Percentiles rank a stretch among this genome's conserved stretches.
These are phyloP conservation scores for Saccharum hybrid DNA, from an alignment of 202 grass and related monocot species.

Conservation along the genomic window DNA sequence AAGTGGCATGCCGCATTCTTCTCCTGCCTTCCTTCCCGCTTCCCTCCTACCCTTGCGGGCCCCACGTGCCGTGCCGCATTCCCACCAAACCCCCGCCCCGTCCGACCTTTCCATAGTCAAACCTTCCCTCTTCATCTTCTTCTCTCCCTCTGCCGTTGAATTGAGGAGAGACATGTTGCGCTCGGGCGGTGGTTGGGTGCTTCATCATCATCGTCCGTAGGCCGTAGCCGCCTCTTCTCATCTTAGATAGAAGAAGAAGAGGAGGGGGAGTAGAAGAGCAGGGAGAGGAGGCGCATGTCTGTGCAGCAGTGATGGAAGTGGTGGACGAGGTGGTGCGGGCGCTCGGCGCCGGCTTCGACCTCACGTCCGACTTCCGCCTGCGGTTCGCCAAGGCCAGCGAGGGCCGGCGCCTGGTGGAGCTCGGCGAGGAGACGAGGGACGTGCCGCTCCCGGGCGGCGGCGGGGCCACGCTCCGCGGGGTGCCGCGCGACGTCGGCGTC, in stretches of 20 bases:
- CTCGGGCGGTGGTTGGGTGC: background rate
- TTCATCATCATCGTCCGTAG: background rate
- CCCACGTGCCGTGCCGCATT: slow-evolving; percentile 37
- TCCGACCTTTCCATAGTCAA: slow-evolving; percentile 49
- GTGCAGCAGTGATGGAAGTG: slow-evolving; percentile 31
- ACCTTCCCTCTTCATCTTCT: slow-evolving; percentile 39
- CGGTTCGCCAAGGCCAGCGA: slow-evolving; percentile 73
- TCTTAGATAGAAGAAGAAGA: background rate
- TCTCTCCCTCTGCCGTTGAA: background rate
- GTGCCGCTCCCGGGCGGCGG: slow-evolving; percentile 64
- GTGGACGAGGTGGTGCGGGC: slow-evolving; percentile 59
- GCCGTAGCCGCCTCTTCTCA: background rate
- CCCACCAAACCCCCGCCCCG: slow-evolving; percentile 34
- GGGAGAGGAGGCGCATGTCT: background rate
- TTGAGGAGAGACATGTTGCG: background rate
- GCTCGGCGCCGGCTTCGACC: slow-evolving; percentile 84
- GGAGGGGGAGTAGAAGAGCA: background rate
- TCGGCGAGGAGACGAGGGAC: slow-evolving; percentile 72
- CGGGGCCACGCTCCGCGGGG: slow-evolving; percentile 53
- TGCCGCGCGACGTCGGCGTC: slow-evolving; percentile 75
- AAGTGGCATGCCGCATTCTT: background rate
- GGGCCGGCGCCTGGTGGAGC: too few relatives aligned
- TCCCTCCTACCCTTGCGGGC: background rate
- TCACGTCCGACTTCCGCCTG: slow-evolving; percentile 87
- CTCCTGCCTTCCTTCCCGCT: slow-evolving; percentile 12